Evolutionary conservation across 306 rosid genomes (phyloP).

Genomic region (Rosa lucieae): DNA sequence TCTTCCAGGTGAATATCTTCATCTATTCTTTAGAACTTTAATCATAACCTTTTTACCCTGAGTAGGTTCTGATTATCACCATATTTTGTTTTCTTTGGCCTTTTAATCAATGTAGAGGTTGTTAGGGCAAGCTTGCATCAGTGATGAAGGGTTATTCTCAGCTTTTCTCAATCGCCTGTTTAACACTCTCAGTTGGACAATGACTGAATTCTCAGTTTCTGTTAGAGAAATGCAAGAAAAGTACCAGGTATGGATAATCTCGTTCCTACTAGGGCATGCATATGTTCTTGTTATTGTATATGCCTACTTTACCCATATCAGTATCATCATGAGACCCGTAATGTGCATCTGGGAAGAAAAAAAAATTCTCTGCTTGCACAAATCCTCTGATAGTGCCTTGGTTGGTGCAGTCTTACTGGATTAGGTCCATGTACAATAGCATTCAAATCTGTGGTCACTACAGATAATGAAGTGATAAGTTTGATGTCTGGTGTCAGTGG

Average conservation of each 20-base stretch:
- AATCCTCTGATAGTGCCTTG: neutral
- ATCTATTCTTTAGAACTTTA: neutral
- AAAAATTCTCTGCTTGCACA: neutral
- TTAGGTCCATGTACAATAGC: neutral
- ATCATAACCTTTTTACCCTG: constrained; percentile 5
- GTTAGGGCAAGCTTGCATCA: constrained; percentile 77
- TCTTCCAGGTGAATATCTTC: constrained; percentile 64
- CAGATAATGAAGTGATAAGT: neutral
- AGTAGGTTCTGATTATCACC: constrained; percentile 30
- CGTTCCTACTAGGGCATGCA: neutral
- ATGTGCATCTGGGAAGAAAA: neutral
- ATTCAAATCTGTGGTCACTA: neutral
- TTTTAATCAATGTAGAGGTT: constrained; percentile 57
- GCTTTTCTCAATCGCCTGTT: constrained; percentile 93
- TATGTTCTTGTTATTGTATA: neutral
- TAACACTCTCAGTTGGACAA: constrained; percentile 95
- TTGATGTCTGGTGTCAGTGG: neutral
- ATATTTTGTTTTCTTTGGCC: constrained; percentile 11
- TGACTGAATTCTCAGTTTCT: constrained; percentile 97
- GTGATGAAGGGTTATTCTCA: constrained; percentile 77
- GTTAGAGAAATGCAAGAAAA: constrained; percentile 96
- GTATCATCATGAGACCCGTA: neutral
- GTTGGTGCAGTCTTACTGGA: neutral
- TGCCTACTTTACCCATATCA: neutral
- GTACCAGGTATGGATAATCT: constrained; percentile 53